Conservation (phyloP, 352 stramenopile species). For the Globisporangium mamillatum region DNA sequence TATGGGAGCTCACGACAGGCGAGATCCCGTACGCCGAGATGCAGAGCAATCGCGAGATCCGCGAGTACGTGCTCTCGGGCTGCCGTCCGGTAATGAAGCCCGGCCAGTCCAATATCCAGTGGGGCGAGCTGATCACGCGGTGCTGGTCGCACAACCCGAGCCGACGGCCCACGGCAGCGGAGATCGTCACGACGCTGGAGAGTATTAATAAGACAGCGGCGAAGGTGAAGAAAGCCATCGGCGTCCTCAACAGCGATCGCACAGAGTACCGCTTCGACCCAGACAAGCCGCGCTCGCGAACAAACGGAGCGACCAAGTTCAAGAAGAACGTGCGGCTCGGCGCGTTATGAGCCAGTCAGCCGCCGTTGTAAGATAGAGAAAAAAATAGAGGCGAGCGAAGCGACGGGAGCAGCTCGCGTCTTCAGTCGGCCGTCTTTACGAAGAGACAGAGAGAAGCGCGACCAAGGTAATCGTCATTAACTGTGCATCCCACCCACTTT, state of each 20-base stretch:
- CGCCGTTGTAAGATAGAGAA: slow-evolving; percentile 22
- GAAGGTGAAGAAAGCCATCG: slow-evolving; percentile 61
- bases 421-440: not conserved
- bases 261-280: slow-evolving; percentile 71
- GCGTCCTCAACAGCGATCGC: slow-evolving; percentile 77
- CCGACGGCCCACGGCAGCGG: slow-evolving; percentile 63
- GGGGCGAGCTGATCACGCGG: slow-evolving; percentile 78
- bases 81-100: slow-evolving; percentile 74
- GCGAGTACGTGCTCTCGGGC: slow-evolving; percentile 70
- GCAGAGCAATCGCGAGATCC: slow-evolving; percentile 68
- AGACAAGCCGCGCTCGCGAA: slow-evolving; percentile 48
- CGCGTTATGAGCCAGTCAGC: slow-evolving; percentile 12
- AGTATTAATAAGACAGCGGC: slow-evolving; percentile 73
- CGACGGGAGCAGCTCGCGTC: not conserved
- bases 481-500: slow-evolving; percentile 1
- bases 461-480: not conserved
- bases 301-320: slow-evolving; percentile 38
- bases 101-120: slow-evolving; percentile 78
- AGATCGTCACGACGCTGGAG: slow-evolving; percentile 82
- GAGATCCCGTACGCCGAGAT: slow-evolving; percentile 74
- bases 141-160: slow-evolving; percentile 82
- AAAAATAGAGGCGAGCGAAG: slow-evolving; percentile 10
- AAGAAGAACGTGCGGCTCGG: slow-evolving; percentile 67
- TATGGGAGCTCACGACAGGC: slow-evolving; percentile 86
- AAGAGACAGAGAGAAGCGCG: not conserved